These are phyloP conservation scores for Solanum pimpinellifolium DNA, from an alignment of 257 asterid species.

Conservation along the genomic window DNA sequence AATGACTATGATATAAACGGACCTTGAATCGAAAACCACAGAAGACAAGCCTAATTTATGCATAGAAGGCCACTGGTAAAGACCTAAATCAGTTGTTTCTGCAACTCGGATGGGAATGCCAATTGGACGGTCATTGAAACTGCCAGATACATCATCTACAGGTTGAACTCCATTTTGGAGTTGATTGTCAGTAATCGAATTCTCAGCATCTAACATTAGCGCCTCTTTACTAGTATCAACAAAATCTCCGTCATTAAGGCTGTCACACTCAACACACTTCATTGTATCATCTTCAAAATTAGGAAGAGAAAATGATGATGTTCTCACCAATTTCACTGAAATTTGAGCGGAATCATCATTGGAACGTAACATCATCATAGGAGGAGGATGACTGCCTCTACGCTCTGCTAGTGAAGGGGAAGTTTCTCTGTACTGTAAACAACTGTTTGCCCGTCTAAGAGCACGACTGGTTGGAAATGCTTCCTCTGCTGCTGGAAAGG, in stretches of 20 bases:
- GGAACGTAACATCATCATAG: constrained; percentile 39
- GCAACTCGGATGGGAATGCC: not conserved
- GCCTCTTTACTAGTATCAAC: constrained; percentile 19
- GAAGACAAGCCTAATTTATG: constrained; percentile 13
- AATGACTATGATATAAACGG: constrained; percentile 23
- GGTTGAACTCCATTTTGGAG: constrained; percentile 10
- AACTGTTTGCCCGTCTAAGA: constrained; percentile 9
- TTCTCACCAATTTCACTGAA: constrained; percentile 28
- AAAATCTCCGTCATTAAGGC: constrained; percentile 6
- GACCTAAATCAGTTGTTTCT: constrained; percentile 12
- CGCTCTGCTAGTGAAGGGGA: constrained; percentile 37
- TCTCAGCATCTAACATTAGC: constrained; percentile 24
- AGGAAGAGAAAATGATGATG: constrained; percentile 23
- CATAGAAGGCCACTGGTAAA: constrained; percentile 45
- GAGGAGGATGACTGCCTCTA: constrained; percentile 33
- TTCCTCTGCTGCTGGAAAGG: constrained; percentile 20
- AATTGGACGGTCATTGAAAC: constrained; percentile 1
- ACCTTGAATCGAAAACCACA: constrained; percentile 26
- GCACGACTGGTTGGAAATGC: constrained; percentile 10
- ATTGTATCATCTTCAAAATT: constrained; percentile 24
- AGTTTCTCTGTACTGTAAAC: constrained; percentile 20
- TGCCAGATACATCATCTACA: constrained; percentile 15
- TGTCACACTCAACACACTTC: constrained; percentile 19
- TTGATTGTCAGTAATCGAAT: constrained; percentile 8
- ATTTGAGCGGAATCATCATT: constrained; percentile 36